Conservation (phyloP, 2,329 filamentous ascomycete species). For the Calonectria naviculata region DNA sequence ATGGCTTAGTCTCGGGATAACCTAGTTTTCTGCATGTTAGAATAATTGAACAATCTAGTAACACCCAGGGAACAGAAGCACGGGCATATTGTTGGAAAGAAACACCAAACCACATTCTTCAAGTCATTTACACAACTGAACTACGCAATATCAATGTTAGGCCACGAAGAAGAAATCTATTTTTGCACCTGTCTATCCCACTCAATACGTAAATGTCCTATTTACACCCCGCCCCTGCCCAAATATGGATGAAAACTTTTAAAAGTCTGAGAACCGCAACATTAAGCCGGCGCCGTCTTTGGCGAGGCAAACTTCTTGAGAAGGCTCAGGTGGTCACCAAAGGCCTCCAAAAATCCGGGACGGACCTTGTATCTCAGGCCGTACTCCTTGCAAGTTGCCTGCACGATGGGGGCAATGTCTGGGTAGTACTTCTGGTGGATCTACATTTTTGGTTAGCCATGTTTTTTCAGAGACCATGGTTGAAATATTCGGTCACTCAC, state of each 20-base stretch:
- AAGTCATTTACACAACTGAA: no score
- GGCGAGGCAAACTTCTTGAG: background rate
- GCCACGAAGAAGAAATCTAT: background rate
- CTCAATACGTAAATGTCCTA: background rate
- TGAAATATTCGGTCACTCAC: background rate
- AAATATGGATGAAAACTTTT: background rate
- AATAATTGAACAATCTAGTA: no score
- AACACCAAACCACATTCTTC: no score
- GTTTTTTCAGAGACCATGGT: background rate
- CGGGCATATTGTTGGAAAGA: no score
- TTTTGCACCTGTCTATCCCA: background rate
- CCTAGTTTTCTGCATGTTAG: no score
- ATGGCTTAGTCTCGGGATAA: no score
- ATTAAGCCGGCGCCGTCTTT: background rate
- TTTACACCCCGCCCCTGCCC: background rate
- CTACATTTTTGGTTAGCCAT: background rate
- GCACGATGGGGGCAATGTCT: background rate
- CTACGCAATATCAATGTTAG: background rate
- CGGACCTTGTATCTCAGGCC: constrained; percentile 1
- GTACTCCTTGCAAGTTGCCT: background rate
- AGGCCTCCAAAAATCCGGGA: background rate
- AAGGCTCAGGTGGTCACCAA: background rate
- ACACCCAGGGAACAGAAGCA: no score
- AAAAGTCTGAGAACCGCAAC: background rate
- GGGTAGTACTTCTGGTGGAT: constrained; percentile 2